phyloP scores from a whole-genome alignment of 371 early-diverging fungal species.

The Apophysomyces trapeziformis region DNA sequence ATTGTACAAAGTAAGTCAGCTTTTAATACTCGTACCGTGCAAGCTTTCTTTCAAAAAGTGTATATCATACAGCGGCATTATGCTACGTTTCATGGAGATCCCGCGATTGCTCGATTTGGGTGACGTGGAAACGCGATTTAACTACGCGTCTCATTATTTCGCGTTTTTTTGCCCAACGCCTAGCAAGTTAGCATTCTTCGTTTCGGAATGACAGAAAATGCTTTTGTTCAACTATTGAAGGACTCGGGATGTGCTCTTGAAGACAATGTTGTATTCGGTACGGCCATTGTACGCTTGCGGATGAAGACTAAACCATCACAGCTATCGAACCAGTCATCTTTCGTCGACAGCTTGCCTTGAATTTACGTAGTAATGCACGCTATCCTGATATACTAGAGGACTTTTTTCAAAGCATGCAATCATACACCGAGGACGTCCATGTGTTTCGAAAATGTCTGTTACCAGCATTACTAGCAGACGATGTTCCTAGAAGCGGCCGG shows the following conservation, averaged over 20 bases:
- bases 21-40: too few relatives aligned
- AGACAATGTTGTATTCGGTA: conserved; percentile 19
- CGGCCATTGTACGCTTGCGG: not conserved
- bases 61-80: too few relatives aligned
- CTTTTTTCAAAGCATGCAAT: conserved; percentile 35
- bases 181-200: not conserved
- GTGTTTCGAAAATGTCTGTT: conserved; percentile 40
- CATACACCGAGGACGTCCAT: conserved; percentile 26
- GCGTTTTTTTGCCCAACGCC: conserved; percentile 8
- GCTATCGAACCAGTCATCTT: conserved; percentile 32
- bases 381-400: conserved; percentile 23
- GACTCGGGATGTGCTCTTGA: conserved; percentile 26
- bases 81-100: too few relatives aligned
- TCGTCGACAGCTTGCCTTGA: conserved; percentile 39
- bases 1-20: too few relatives aligned
- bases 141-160: not conserved
- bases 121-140: not conserved
- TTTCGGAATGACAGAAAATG: conserved; percentile 4
- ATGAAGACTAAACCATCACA: not conserved
- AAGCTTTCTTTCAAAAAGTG: too few relatives aligned
- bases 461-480: conserved; percentile 29
- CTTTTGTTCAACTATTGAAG: conserved; percentile 16
- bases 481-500: conserved; percentile 25
- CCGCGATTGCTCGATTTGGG: too few relatives aligned
- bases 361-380: conserved; percentile 27